Evolutionary conservation across 257 asterid genomes (phyloP).

Genomic region (Linaria vulgaris): DNA sequence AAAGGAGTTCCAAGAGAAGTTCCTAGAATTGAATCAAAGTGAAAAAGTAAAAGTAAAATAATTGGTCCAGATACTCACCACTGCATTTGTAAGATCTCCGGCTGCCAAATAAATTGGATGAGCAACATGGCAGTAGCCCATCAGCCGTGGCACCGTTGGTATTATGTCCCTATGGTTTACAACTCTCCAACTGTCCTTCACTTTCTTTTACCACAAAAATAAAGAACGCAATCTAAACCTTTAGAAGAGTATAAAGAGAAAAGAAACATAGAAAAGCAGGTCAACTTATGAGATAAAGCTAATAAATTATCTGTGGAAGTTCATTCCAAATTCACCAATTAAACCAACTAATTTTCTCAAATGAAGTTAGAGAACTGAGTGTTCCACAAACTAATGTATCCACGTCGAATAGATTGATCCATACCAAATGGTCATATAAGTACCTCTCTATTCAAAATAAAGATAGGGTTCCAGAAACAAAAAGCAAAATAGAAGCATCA

Average conservation of each 20-base stretch:
- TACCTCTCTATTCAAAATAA: too few relatives aligned
- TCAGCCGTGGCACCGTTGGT: conserved; percentile 95
- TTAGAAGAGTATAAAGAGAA: background rate
- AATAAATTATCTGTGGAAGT: too few relatives aligned
- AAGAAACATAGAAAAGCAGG: too few relatives aligned
- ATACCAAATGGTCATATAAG: too few relatives aligned
- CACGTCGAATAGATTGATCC: background rate
- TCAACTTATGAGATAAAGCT: too few relatives aligned
- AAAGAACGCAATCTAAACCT: background rate
- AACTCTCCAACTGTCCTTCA: conserved; percentile 90
- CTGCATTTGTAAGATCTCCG: conserved; percentile 43
- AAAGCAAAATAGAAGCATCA: too few relatives aligned
- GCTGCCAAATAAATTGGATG: conserved; percentile 87
- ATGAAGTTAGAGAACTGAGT: too few relatives aligned
- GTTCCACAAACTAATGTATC: background rate
- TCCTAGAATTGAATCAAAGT: background rate
- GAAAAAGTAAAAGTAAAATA: background rate
- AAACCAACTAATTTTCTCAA: background rate
- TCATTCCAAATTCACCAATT: background rate
- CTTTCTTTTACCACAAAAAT: conserved; percentile 55
- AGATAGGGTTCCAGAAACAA: too few relatives aligned
- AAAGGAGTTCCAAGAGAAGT: background rate
- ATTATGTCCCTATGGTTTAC: conserved; percentile 96
- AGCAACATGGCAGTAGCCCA: conserved; percentile 99
- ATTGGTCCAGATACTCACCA: conserved; percentile 38